A percentile compares a stretch with the other conserved stretches of the same genome.
These are phyloP conservation scores for Paraphaeosphaeria minitans DNA, from an alignment of 2,329 filamentous ascomycete genomes.

Conservation along the genomic window DNA sequence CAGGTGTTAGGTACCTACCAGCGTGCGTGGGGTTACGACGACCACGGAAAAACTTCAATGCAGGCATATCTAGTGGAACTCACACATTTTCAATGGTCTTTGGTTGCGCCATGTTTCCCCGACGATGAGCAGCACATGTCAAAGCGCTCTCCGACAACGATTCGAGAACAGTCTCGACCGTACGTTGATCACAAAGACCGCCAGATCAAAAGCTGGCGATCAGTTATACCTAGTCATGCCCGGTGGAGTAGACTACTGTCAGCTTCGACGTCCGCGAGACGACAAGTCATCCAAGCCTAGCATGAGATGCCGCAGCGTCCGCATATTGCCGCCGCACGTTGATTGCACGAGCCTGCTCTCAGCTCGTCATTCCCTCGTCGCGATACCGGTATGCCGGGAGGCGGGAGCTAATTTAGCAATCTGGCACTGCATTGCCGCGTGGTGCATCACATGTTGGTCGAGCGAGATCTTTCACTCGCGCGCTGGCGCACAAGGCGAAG, in stretches of 20 bases:
- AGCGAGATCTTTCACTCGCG: background rate
- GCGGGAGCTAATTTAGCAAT: slow-evolving; percentile 1
- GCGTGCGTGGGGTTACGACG: background rate
- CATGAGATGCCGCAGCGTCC: slow-evolving; percentile 2
- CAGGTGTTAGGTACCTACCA: too few species aligned
- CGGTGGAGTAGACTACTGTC: too few species aligned
- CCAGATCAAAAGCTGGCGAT: slow-evolving; percentile 2
- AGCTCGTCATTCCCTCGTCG: background rate
- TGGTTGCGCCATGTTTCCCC: background rate
- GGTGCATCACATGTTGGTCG: background rate
- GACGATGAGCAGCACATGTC: background rate
- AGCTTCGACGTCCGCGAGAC: background rate
- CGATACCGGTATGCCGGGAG: slow-evolving; percentile 14
- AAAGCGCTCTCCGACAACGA: background rate
- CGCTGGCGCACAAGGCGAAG: background rate
- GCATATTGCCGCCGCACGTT: slow-evolving; percentile 9
- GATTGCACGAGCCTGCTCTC: slow-evolving; percentile 8
- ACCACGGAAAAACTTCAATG: background rate
- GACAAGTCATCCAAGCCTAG: background rate
- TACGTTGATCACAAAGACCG: background rate
- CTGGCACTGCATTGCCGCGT: background rate
- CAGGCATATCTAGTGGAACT: background rate
- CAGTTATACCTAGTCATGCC: too few species aligned
- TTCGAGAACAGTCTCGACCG: background rate
- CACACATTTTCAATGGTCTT: background rate